Evolutionary conservation across 139 green algal species (phyloP), one percentile per base, ranked within the genome.

Genomic region (Bryopsis sp.): DNA sequence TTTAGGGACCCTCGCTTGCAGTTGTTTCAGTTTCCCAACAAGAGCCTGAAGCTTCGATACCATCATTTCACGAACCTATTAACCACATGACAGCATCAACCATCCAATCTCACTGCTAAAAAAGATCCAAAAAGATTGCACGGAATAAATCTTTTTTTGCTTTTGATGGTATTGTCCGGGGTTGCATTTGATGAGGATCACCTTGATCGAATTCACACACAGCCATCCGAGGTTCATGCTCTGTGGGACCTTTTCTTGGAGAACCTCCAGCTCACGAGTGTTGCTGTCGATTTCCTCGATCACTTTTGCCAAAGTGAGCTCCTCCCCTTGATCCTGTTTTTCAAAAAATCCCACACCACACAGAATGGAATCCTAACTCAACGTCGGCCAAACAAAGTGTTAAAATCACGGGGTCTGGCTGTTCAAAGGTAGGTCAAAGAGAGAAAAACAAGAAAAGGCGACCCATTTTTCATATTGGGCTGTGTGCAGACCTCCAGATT

Each of bases 11-110:
- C 72, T 65, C 0, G 81, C 79, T n/a, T 74, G 63, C 15, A 87
- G 70, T 26, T 68, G 64, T 67, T 86, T 85, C 60, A 90, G 76
- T 64, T 82, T 62, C 8, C 24, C 26, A 67, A 89, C 69, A 65
- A 93, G 70, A 74, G 81, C 77, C 64, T 84, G 75, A 67, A 90
- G 82, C 71, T 89, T 89, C 36, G 74, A 74, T 29, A 90, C 59
- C 39, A 94, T 72, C 59, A 67, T 6, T 33, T 88, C 82, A 1
- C 85, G 77, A 29, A 89, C 78, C 74, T 85, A 74, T n/a, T n/a
- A n/a, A n/a, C n/a, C n/a, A n/a, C n/a, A n/a, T n/a, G n/a, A n/a
- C n/a, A n/a, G n/a, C n/a, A n/a, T n/a, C n/a, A n/a, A n/a, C n/a
- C n/a, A n/a, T n/a, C n/a, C n/a, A n/a, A n/a, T n/a, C n/a, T n/a